These are phyloP conservation scores for Metarhizium humberi DNA, from an alignment of 2,329 filamentous ascomycete species.

Conservation along the genomic window DNA sequence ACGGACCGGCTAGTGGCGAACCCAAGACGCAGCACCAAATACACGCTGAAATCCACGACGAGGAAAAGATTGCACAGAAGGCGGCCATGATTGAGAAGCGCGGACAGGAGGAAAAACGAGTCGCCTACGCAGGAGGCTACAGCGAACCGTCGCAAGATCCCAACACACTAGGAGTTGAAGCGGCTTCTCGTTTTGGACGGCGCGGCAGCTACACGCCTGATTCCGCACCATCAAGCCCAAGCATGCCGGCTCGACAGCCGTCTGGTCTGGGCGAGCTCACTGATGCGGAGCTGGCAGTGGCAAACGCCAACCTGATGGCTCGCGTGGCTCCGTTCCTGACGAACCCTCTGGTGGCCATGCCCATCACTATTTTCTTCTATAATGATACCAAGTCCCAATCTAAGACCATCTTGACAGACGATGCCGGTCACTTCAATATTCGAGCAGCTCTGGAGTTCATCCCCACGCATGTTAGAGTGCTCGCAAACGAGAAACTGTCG, in stretches of 20 bases:
- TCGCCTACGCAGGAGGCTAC: conserved; percentile 63
- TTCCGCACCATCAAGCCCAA: conserved; percentile 35
- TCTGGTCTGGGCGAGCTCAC: conserved; percentile 50
- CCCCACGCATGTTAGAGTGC: conserved; percentile 77
- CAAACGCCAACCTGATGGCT: conserved; percentile 82
- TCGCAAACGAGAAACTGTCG: conserved; percentile 79
- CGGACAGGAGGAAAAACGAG: conserved; percentile 62
- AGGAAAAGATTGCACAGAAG: conserved; percentile 62
- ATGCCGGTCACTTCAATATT: conserved; percentile 78
- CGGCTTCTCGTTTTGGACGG: conserved; percentile 16
- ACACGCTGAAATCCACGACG: conserved; percentile 41
- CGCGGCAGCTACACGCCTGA: conserved; percentile 26
- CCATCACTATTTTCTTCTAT: conserved; percentile 93
- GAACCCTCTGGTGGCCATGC: conserved; percentile 64
- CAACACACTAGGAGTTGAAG: conserved; percentile 23
- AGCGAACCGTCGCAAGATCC: conserved; percentile 53
- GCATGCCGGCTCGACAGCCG: conserved; percentile 25
- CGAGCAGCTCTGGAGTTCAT: conserved; percentile 79
- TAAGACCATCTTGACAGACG: conserved; percentile 74
- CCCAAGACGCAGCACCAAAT: conserved; percentile 16
- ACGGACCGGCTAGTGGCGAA: conserved; percentile 6
- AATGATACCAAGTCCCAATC: conserved; percentile 77
- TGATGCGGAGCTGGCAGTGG: conserved; percentile 64
- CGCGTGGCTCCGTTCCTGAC: conserved; percentile 84
- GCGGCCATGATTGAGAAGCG: conserved; percentile 66